Evolutionary conservation across 2,329 filamentous ascomycete species (phyloP), one percentile per base, ranked within the genome.

Genomic region (Teratosphaeria pseudoeucalypti): DNA sequence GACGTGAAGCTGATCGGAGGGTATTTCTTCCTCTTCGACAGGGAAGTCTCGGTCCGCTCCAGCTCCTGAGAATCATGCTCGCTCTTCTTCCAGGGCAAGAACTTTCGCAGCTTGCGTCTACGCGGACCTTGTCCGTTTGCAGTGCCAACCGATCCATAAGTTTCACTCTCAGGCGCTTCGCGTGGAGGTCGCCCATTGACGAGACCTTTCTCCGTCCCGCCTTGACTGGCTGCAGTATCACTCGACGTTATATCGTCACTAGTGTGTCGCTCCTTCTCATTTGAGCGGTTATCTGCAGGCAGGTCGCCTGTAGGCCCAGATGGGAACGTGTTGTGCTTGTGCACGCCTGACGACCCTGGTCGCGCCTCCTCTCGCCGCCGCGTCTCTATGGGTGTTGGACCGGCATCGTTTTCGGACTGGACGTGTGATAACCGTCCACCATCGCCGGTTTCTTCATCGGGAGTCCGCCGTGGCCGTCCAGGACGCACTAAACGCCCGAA

Each of bases 1-100:
- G 61, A 65, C 62, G 65, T 64, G 56, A 72, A 52, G 2, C 69
- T 64, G 53, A 70, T 61, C 52, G 68, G 67, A 2, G 67, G 68
- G 32, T 63, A 56, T 47, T 66, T 66, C 57, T 64, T 63, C 60
- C 65, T 63, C 59, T 66, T 68, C 57, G 62, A 67, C 64, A 65
- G 61, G 23, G 58, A 58, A 34, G 67, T 64, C 29, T 67, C 62
- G 19, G 63, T 55, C 47, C 64, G 64, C 52, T 66, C 60, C 12
- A 61, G 34, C n/a, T 63, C 58, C 2, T 23, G 37, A 14, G 65
- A 56, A 9, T 63, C 61, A 5, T 67, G 59, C 2, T 63, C 57
- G 16, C 49, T 43, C 32, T 67, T 61, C 59, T 69, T 65, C 58
- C 65, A 63, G 58, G 19, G 62, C 61, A 68, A 59, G 34, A 68